Evolutionary conservation across 768 basidiomycete species (phyloP), one percentile per base, ranked within the genome.

Genomic region (Clavulina sp.): DNA sequence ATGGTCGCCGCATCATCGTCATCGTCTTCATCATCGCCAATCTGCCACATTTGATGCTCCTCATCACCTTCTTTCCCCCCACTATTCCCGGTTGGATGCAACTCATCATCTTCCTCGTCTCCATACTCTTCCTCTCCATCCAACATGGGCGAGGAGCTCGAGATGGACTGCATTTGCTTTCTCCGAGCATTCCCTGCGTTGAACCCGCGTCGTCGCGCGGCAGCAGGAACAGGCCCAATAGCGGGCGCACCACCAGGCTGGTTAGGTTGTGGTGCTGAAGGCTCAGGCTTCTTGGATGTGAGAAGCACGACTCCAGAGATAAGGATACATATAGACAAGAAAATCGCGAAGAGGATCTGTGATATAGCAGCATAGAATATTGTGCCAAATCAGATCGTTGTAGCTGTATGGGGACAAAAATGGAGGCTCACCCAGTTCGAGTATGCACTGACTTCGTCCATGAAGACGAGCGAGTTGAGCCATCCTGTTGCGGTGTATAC

Each of bases 251-350:
- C n/a, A n/a, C n/a, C n/a, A n/a, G n/a, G n/a, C n/a, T n/a, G n/a
- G n/a, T n/a, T 26, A 24, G 13, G 9, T 46, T 46, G 43, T 38
- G 13, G 36, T 9, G 43, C 43, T 59, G 48, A 71, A 67, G 62
- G 56, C 33, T 85, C 83, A 0, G 87, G 81, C 60, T 92, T 89
- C 70, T 96, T 92, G 67, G 85, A 79, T 3, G 89, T 92, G 24
- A 96, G 71, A 1, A 96, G 75, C n/a, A 92, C 82, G 49, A 97
- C 93, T 6, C 93, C 92, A 0, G 74, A 77, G 41, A 96, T 81
- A 51, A 97, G 79, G 40, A 95, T 72, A 41, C 78, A 65, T 58
- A 96, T 92, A 1, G 89, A 91, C 36, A 79, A 65, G 60, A 86
- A 89, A 54, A 93, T 85, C 43, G 88, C 73, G 68, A 88, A 81